Conservation (phyloP, 169 alveolate species). For the Plasmodium cynomolgi region DNA sequence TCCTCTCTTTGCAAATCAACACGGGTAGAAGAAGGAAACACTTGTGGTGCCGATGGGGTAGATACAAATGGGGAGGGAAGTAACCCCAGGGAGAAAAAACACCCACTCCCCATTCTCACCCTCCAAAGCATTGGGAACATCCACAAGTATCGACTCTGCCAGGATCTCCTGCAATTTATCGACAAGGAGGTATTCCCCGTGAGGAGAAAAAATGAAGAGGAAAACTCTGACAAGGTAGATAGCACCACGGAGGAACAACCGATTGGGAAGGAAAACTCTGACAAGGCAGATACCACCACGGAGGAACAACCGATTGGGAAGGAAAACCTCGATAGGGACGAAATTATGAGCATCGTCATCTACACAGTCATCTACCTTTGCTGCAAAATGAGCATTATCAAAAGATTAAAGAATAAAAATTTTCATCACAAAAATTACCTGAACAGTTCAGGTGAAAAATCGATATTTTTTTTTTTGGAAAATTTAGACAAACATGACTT, state of each 20-base stretch:
- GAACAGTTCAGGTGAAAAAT: neutral
- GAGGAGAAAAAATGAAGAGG: neutral
- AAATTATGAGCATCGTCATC: constrained; percentile 32
- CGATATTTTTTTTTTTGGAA: constrained; percentile 33
- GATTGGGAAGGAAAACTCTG: neutral
- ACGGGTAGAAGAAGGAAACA: neutral
- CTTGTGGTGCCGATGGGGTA: neutral
- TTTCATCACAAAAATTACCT: constrained; percentile 1
- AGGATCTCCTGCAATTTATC: constrained; percentile 4
- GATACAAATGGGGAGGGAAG: neutral
- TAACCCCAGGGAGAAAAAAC: neutral
- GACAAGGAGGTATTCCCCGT: constrained; percentile 3
- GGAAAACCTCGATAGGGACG: constrained; percentile 1
- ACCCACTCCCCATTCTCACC: constrained; percentile 26
- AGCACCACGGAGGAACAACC: neutral
- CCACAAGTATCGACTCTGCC: constrained; percentile 43
- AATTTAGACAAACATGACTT: constrained; percentile 58
- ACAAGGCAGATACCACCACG: neutral
- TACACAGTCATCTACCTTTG: constrained; percentile 28
- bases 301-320: neutral
- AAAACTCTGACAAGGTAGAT: neutral
- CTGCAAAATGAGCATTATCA: constrained; percentile 42
- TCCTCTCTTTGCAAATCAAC: neutral
- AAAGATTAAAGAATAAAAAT: constrained; percentile 36
- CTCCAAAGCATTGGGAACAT: constrained; percentile 5